These are phyloP conservation scores for Penicillium sp. DNA, from an alignment of 2,329 filamentous ascomycete genomes.

Conservation along the genomic window DNA sequence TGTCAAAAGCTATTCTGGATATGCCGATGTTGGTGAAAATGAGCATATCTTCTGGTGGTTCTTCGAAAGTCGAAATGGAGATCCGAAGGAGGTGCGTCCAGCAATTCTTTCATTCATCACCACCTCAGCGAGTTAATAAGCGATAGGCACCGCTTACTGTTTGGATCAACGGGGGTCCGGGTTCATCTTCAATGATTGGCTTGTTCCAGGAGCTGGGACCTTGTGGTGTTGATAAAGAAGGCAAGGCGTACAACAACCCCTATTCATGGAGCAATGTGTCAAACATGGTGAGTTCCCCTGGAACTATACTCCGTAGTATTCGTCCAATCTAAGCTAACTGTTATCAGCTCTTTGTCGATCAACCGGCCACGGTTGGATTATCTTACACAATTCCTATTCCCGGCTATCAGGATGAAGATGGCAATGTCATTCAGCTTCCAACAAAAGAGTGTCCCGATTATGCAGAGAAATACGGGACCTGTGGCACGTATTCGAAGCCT, in stretches of 20 bases:
- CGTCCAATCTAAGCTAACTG: not conserved
- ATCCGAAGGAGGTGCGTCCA: constrained; percentile 14
- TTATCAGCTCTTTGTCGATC: constrained; percentile 26
- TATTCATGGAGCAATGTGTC: constrained; percentile 27
- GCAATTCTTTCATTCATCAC: too few species aligned
- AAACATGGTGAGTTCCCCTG: constrained; percentile 20
- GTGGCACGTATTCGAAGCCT: constrained; percentile 61
- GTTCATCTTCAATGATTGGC: constrained; percentile 39
- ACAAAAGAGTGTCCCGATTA: constrained; percentile 19
- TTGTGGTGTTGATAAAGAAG: constrained; percentile 28
- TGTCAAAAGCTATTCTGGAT: constrained; percentile 27
- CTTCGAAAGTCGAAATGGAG: constrained; percentile 20
- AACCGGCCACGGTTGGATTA: constrained; percentile 25
- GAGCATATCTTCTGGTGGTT: constrained; percentile 29
- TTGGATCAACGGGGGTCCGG: constrained; percentile 30
- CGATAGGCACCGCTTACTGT: constrained; percentile 28
- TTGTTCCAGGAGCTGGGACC: constrained; percentile 40
- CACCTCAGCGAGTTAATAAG: too few species aligned
- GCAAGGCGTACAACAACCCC: constrained; percentile 26
- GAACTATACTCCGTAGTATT: not conserved
- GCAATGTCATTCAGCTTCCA: constrained; percentile 17
- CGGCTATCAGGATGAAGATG: constrained; percentile 12
- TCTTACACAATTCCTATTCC: constrained; percentile 25
- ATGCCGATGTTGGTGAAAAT: constrained; percentile 24
- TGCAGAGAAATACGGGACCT: constrained; percentile 33